phyloP scores from a whole-genome alignment of 495 filamentous ascomycete genomes.

The Glarea lozoyensis region DNA sequence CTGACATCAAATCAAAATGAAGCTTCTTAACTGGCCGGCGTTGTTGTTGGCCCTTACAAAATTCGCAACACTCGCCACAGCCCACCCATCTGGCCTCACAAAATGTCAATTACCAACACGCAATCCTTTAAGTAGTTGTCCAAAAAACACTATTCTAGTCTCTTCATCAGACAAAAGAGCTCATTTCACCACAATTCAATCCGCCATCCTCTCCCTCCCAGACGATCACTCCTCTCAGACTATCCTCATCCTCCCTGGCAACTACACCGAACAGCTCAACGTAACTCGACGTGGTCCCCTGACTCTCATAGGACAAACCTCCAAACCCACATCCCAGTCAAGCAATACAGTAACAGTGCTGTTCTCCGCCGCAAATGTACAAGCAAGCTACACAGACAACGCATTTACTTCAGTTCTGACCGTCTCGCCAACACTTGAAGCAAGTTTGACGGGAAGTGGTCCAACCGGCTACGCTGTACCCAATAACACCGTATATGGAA shows the following conservation, averaged over 20 bases:
- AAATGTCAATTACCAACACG: too few species aligned
- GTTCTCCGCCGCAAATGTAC: constrained; percentile 26
- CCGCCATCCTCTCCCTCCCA: too few species aligned
- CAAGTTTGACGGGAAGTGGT: constrained; percentile 45
- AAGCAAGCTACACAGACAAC: constrained; percentile 41
- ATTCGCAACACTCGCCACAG: too few species aligned
- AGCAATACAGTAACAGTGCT: constrained; percentile 40
- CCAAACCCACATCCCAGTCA: constrained; percentile 25
- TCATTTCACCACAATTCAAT: too few species aligned
- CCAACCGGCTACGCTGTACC: constrained; percentile 48
- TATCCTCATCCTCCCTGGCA: constrained; percentile 45
- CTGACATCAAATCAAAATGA: too few species aligned
- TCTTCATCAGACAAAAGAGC: too few species aligned
- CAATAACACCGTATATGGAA: constrained; percentile 47
- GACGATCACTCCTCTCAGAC: too few species aligned
- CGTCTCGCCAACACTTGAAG: constrained; percentile 47
- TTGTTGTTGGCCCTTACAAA: too few species aligned
- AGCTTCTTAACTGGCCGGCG: too few species aligned
- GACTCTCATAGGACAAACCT: constrained; percentile 45
- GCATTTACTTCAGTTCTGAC: constrained; percentile 46
- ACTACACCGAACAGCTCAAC: constrained; percentile 52
- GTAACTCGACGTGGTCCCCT: constrained; percentile 47
- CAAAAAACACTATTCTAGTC: too few species aligned
- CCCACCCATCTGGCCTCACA: too few species aligned
- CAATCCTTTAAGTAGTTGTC: too few species aligned